Percentiles rank a stretch among this genome's conserved stretches.
These are phyloP conservation scores for Pleurotus eryngii DNA, from an alignment of 768 basidiomycete genomes.

Conservation along the genomic window DNA sequence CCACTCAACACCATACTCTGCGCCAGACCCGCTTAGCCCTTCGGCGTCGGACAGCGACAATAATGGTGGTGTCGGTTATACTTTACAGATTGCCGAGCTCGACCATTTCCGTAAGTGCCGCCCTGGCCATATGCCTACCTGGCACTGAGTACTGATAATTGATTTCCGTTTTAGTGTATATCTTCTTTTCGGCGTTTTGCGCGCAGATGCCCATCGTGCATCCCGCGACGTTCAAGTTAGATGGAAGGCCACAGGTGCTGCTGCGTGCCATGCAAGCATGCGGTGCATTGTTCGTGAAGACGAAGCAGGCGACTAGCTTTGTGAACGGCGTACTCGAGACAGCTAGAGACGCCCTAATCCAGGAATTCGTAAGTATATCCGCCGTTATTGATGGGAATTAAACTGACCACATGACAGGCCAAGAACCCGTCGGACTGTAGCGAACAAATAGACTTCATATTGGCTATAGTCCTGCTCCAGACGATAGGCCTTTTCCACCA, in stretches of 20 bases:
- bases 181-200: slow-evolving; percentile 54
- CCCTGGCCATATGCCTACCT: neutral
- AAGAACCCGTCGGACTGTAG: slow-evolving; percentile 30
- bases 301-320: slow-evolving; percentile 41
- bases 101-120: slow-evolving; percentile 51
- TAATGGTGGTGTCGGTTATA: neutral
- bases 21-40: no score
- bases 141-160: neutral
- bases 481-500: slow-evolving; percentile 57
- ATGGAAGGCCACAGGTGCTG: slow-evolving; percentile 46
- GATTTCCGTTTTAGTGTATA: slow-evolving; percentile 33
- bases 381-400: neutral
- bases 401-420: slow-evolving; percentile 25
- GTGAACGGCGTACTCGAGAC: slow-evolving; percentile 40
- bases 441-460: slow-evolving; percentile 40
- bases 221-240: slow-evolving; percentile 46
- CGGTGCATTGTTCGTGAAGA: slow-evolving; percentile 57
- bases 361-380: slow-evolving; percentile 49
- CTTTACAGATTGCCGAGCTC: slow-evolving; percentile 37
- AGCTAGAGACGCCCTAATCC: slow-evolving; percentile 45
- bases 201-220: slow-evolving; percentile 56
- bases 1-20: neutral
- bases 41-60: neutral
- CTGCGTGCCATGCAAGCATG: slow-evolving; percentile 57
- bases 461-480: slow-evolving; percentile 50